Evolutionary conservation across 768 basidiomycete genomes (phyloP).

Genomic region (Trametes gibbosa): DNA sequence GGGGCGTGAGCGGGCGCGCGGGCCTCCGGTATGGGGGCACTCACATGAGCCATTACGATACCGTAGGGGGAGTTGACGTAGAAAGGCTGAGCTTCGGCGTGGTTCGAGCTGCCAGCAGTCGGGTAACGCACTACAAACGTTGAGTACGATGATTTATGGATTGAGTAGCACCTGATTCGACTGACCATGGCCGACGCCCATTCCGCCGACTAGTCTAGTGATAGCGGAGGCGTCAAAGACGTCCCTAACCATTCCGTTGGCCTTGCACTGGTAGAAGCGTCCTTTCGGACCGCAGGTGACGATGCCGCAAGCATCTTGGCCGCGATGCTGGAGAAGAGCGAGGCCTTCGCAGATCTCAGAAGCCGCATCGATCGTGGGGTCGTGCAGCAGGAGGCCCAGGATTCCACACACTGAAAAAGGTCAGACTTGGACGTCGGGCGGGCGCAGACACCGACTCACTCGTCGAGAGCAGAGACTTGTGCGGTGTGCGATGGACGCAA

Average conservation of each 20-base stretch:
- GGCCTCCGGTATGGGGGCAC: constrained; percentile 26
- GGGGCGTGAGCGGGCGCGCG: background rate
- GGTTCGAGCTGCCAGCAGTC: constrained; percentile 94
- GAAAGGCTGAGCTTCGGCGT: constrained; percentile 98
- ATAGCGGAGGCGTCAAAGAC: constrained; percentile 85
- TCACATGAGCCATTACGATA: constrained; percentile 94
- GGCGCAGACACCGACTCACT: constrained; percentile 28
- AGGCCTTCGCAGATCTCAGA: constrained; percentile 92
- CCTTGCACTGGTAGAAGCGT: constrained; percentile 96
- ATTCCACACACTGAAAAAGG: constrained; percentile 79
- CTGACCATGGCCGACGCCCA: constrained; percentile 97
- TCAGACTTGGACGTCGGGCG: constrained; percentile 7
- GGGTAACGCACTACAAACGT: constrained; percentile 81
- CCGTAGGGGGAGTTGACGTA: constrained; percentile 99
- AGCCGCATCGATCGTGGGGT: constrained; percentile 71
- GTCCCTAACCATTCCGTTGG: constrained; percentile 98
- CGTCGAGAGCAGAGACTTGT: background rate
- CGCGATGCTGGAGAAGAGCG: constrained; percentile 93
- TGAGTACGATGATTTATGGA: background rate
- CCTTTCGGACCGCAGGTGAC: constrained; percentile 96
- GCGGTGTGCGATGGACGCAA: constrained; percentile 1
- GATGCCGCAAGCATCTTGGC: constrained; percentile 97
- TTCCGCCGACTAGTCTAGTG: constrained; percentile 78
- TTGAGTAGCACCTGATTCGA: background rate
- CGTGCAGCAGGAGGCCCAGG: constrained; percentile 82